Conservation (phyloP, 106 monocot species). For the Apostasia ramifera region DNA sequence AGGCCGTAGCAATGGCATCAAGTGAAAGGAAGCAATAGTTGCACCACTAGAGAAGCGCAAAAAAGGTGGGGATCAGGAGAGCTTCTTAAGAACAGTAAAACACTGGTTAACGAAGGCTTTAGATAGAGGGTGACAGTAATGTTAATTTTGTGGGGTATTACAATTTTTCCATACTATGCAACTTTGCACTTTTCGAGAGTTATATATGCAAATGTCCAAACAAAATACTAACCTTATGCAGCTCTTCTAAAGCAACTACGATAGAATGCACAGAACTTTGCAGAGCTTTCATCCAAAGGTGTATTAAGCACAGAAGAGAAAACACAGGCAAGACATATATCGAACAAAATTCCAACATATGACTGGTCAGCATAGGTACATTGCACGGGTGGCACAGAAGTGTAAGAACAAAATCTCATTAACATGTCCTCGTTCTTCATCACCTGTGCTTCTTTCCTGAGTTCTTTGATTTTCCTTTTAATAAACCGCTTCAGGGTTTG, state of each 20-base stretch:
- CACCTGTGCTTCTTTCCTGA: slow-evolving; percentile 75
- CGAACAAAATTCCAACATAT: slow-evolving; percentile 75
- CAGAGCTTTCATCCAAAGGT: slow-evolving; percentile 72
- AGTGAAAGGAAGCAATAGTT: too few relatives aligned
- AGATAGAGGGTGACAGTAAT: too few relatives aligned
- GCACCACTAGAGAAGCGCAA: too few relatives aligned
- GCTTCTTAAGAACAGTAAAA: too few relatives aligned
- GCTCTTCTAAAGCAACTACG: slow-evolving; percentile 59
- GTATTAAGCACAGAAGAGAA: slow-evolving; percentile 61
- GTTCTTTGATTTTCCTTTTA: slow-evolving; percentile 62
- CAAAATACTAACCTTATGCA: slow-evolving; percentile 58
- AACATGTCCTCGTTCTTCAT: slow-evolving; percentile 72
- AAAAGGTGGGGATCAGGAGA: too few relatives aligned
- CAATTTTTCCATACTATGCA: too few relatives aligned
- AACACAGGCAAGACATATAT: slow-evolving; percentile 53
- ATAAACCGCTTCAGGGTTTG: slow-evolving; percentile 72
- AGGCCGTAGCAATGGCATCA: too few relatives aligned
- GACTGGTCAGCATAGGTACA: slow-evolving; percentile 67
- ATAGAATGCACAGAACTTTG: slow-evolving; percentile 66
- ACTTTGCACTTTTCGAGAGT: too few relatives aligned
- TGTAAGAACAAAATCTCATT: slow-evolving; percentile 41
- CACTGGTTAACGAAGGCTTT: too few relatives aligned
- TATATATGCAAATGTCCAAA: not conserved
- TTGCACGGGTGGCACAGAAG: slow-evolving; percentile 58
- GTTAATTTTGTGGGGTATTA: too few relatives aligned